Evolutionary conservation across 768 basidiomycete genomes (phyloP).

Genomic region (Boletus vinaceobasis): DNA sequence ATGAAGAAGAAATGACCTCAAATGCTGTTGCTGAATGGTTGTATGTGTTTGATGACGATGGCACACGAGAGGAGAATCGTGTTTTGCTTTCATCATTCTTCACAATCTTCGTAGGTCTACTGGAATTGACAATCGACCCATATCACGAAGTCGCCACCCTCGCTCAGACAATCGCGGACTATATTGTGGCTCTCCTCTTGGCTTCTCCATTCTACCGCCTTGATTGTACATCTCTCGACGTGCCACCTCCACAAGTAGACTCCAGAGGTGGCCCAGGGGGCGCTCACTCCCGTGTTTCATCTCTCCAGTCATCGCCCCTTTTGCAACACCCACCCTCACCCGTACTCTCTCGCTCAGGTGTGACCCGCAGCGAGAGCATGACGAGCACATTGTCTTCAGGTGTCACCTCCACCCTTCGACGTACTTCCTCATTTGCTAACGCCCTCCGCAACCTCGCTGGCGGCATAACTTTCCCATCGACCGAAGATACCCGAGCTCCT

Average conservation of each 20-base stretch:
- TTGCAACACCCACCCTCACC: constrained; percentile 45
- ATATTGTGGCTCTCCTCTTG: constrained; percentile 83
- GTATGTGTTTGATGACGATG: constrained; percentile 65
- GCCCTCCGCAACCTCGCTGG: constrained; percentile 68
- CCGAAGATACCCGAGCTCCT: constrained; percentile 50
- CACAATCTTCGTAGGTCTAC: constrained; percentile 82
- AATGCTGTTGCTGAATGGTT: constrained; percentile 79
- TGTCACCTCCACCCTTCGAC: constrained; percentile 64
- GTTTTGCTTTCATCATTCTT: constrained; percentile 89
- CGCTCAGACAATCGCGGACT: constrained; percentile 90
- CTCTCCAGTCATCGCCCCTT: constrained; percentile 49
- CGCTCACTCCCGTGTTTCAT: constrained; percentile 42
- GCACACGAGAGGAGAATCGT: constrained; percentile 70
- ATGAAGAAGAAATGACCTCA: constrained; percentile 70
- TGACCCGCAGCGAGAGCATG: constrained; percentile 62
- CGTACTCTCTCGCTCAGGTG: constrained; percentile 43
- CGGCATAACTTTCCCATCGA: constrained; percentile 64
- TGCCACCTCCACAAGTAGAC: constrained; percentile 43
- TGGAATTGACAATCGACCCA: constrained; percentile 91
- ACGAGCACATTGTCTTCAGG: constrained; percentile 56
- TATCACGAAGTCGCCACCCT: constrained; percentile 89
- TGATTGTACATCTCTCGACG: constrained; percentile 60
- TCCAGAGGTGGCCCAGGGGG: constrained; percentile 27
- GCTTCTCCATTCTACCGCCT: constrained; percentile 85
- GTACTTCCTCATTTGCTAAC: constrained; percentile 80